phyloP scores from a whole-genome alignment of 2,329 filamentous ascomycete genomes.

The Neoarthrinium moseri region DNA sequence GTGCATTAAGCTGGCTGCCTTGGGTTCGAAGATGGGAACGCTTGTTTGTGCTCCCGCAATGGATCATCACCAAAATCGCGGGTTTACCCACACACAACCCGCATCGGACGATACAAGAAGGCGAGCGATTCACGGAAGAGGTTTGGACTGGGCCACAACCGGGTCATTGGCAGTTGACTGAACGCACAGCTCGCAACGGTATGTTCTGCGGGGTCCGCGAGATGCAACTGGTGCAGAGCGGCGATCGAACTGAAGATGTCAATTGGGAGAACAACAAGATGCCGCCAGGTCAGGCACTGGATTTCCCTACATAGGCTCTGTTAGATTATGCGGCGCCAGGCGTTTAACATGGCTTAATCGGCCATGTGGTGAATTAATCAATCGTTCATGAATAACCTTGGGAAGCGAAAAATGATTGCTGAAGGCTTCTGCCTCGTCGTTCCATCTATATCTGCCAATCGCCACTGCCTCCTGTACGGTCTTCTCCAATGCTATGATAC shows the following conservation, averaged over 20 bases:
- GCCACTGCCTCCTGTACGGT: too few relatives aligned
- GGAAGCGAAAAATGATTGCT: too few relatives aligned
- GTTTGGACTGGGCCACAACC: constrained; percentile 42
- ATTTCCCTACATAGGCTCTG: constrained; percentile 24
- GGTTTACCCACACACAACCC: constrained; percentile 60
- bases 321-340: too few relatives aligned
- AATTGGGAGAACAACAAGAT: constrained; percentile 34
- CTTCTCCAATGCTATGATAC: too few relatives aligned
- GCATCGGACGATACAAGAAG: constrained; percentile 57
- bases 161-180: constrained; percentile 38
- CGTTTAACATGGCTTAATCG: too few relatives aligned
- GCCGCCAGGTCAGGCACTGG: constrained; percentile 29
- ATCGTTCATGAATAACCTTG: too few relatives aligned
- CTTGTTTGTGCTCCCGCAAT: constrained; percentile 59
- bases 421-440: too few relatives aligned
- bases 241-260: constrained; percentile 25
- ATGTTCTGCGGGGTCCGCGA: constrained; percentile 56
- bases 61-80: constrained; percentile 53
- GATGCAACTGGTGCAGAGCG: constrained; percentile 37
- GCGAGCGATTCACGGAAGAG: constrained; percentile 49
- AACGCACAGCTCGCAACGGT: constrained; percentile 46
- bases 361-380: too few relatives aligned
- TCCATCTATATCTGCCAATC: too few relatives aligned
- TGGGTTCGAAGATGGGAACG: constrained; percentile 64
- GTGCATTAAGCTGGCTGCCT: constrained; percentile 56